These are phyloP conservation scores for Phytopythium montanum DNA, from an alignment of 352 stramenopile species.

Conservation along the genomic window DNA sequence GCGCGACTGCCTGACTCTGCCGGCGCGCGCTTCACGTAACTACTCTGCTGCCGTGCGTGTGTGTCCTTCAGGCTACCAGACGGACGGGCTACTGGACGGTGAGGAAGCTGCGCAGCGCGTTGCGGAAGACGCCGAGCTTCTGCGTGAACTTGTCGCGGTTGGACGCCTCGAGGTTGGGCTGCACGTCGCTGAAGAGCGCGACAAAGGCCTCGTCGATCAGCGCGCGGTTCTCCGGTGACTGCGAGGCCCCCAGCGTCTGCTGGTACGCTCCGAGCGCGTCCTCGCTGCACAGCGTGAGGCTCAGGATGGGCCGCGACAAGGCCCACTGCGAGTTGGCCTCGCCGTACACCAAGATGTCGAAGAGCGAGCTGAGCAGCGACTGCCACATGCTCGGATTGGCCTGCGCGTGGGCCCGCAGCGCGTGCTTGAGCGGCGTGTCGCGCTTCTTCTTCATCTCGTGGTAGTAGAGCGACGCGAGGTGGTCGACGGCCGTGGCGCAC, in stretches of 20 bases:
- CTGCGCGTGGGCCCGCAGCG: slow-evolving; percentile 89
- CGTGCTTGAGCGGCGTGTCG: slow-evolving; percentile 93
- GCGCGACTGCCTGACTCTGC: no score
- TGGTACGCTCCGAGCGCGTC: slow-evolving; percentile 93
- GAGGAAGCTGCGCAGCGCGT: slow-evolving; percentile 93
- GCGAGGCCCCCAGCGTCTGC: slow-evolving; percentile 92
- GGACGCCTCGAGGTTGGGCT: slow-evolving; percentile 93
- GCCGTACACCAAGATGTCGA: slow-evolving; percentile 97
- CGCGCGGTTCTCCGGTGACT: slow-evolving; percentile 91
- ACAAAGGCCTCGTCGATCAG: slow-evolving; percentile 95
- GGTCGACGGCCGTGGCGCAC: slow-evolving; percentile 96
- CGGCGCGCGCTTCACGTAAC: not conserved
- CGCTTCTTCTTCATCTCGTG: slow-evolving; percentile 96
- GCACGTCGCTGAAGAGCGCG: slow-evolving; percentile 95
- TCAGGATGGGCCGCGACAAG: slow-evolving; percentile 96
- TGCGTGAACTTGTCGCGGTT: slow-evolving; percentile 99
- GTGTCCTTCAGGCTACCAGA: not conserved
- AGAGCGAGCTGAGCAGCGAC: slow-evolving; percentile 86
- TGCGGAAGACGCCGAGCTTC: slow-evolving; percentile 95
- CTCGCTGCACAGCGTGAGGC: slow-evolving; percentile 95
- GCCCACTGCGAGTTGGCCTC: slow-evolving; percentile 97
- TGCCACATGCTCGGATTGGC: slow-evolving; percentile 93
- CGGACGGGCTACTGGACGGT: slow-evolving; percentile 73
- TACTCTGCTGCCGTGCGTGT: not conserved
- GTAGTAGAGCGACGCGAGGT: slow-evolving; percentile 91